Conservation (phyloP, 495 filamentous ascomycete genomes). For the Echria macrotheca region DNA sequence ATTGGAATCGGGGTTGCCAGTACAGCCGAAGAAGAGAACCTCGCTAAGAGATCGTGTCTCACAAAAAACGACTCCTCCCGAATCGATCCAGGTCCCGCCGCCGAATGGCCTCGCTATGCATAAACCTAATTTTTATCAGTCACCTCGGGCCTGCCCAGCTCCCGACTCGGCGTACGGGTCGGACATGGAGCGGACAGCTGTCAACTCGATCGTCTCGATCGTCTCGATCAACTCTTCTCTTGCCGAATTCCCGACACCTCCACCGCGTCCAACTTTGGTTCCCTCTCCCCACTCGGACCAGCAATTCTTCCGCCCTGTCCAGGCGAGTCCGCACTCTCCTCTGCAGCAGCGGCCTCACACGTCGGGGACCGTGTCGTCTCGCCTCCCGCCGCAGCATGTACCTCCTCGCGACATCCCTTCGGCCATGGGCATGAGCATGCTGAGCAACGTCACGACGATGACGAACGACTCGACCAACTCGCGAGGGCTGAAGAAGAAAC, state of each 20-base stretch:
- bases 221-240: slow-evolving; percentile 25
- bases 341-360: slow-evolving; percentile 53
- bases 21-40: slow-evolving; percentile 29
- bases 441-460: slow-evolving; percentile 37
- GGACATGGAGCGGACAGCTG: slow-evolving; percentile 38
- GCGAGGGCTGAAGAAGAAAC: slow-evolving; percentile 50
- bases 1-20: too few species aligned
- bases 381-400: slow-evolving; percentile 24
- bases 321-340: slow-evolving; percentile 51
- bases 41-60: slow-evolving; percentile 48
- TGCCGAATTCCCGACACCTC: slow-evolving; percentile 31
- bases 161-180: slow-evolving; percentile 51
- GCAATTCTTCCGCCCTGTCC: slow-evolving; percentile 49
- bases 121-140: slow-evolving; percentile 27
- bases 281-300: slow-evolving; percentile 47
- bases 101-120: slow-evolving; percentile 25
- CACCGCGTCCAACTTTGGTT: slow-evolving; percentile 31
- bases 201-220: slow-evolving; percentile 29
- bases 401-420: slow-evolving; percentile 41
- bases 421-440: slow-evolving; percentile 48
- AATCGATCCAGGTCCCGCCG: slow-evolving; percentile 41
- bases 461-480: slow-evolving; percentile 23
- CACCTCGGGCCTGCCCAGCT: slow-evolving; percentile 30
- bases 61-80: slow-evolving; percentile 37
- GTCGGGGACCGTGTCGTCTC: slow-evolving; percentile 29